Evolutionary conservation across 73 alveolate genomes (phyloP), one percentile per base, ranked within the genome.

Genomic region (Paramecium biaurelia): DNA sequence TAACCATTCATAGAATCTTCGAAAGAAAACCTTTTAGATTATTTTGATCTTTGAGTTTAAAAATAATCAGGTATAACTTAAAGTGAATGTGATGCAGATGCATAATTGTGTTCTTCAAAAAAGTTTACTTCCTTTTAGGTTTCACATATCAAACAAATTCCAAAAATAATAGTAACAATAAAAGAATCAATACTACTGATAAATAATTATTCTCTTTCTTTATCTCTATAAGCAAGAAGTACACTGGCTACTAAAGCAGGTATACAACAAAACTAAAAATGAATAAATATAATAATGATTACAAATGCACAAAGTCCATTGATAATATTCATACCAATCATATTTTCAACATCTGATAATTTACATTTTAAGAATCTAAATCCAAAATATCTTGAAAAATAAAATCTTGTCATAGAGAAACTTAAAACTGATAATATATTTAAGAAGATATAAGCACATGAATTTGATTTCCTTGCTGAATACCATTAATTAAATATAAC

Each of bases 301-400:
- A 72, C 58, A 30, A 72, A 72, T 14, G 45, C 86, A 72, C 56
- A 38, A 4, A 72, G 45, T 72, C 56, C 56, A 72, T 72, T 72
- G 14, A 72, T 72, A 5, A 72, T 35, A 35, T 72, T 32, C 45
- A 72, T 28, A 4, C 59, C 59, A 15, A 34, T 7, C 86, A 72
- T 15, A 12, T 32, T 8, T 4, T 72, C 86, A 72, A 72, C 58
- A 35, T 37, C 45, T 34, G 67, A 72, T 35, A 72, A 35, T 37
- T 37, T 72, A 35, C 86, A 72, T 32, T 72, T 72, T 14, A 72
- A 18, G 58, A 72, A 72, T 72, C 58, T 72, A 38, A 72, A 72
- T 32, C 86, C 86, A 20, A 72, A 72, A 10, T 72, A 72, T 37
- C 63, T 72, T 2, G 59, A 35, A 37, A 72, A 72, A 42, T 72